Evolutionary conservation across 208 protist genomes (phyloP), one percentile per base, ranked within the genome.

Genomic region (Crithidia expoeki): DNA sequence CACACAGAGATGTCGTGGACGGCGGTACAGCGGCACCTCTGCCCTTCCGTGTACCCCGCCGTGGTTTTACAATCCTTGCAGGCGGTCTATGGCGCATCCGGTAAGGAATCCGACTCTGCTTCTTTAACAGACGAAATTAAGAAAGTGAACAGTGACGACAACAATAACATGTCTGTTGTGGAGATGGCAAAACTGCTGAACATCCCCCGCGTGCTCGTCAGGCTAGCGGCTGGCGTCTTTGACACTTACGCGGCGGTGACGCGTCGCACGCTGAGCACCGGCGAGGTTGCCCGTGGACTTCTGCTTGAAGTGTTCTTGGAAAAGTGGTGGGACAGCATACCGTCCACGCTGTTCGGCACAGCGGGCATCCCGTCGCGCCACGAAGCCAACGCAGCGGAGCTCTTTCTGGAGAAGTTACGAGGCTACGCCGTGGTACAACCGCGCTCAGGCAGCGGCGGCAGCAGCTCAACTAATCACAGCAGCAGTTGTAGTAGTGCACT

Each of bases 21-120:
- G 2, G 80, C 65, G 16, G 81, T 77, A 30, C 46, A 65, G 64
- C 21, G 19, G 0, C 66, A 85, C 34, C 70, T 88, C n/a, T 93
- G 82, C 36, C 84, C 88, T 7, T 70, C 80, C 21, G 78, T 79
- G 6, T 90, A 85, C 59, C 82, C 88, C 4, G 44, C 17, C 16
- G 73, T 90, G 30, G 83, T 90, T n/a, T n/a, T 93, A 25, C 70
- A 60, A 21, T 79, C 74, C 11, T 59, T 93, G 23, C 76, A 79
- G n/a, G 72, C 76, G 1, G 68, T 81, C 0, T 93, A 86, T 49
- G 84, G 83, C 6, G 21, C 16, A 23, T 19, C 19, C 44, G 19
- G 16, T 6, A 4, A 7, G 44, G 7, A 7, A 7, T 44, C 38
- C 38, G 10, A 7, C 38, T 17, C 38, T 44, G 14, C 38, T 14